Base-by-base conservation (phyloP, 1,284 basidiomycete species). In the Austroboletus novae-zelandiae region DNA sequence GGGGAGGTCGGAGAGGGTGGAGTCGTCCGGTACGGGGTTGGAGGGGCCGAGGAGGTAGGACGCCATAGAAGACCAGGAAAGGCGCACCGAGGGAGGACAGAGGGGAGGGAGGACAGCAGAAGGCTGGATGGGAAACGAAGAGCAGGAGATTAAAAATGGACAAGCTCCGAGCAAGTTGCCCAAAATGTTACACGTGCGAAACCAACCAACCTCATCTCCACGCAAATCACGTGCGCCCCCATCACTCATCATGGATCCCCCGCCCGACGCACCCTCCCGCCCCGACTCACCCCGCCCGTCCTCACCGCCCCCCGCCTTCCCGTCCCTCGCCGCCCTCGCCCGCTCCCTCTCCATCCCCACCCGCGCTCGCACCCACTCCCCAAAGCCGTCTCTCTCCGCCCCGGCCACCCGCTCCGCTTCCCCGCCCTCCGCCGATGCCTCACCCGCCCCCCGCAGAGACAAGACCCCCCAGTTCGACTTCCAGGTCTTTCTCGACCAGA, bases 401-500 rank as follows among this genome's bases (percentile, higher is more conserved):
- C 52, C 55, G 7, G 35, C 44, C 15, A 51, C 57, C 25, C 48
- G 48, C 42, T 29, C 42, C n/a, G 9, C 44, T 4, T 51, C 51
- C 0, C 49, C 55, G 5, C 48, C 25, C 9, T 13, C 18, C 4
- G 23, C 25, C 10, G 29, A 25, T 3, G 47, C 44, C 5, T 30
- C 6, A 31, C 18, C 10, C 10, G 27, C 20, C n/a, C 50, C 51
- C 4, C 41, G 23, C 51, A 59, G 51, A 29, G 63, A 61, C 13
- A 67, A 72, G 34, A 68, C 71, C 30, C 73, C 73, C 0, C 72
- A 74, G 23, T 94, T 94, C 57, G 91, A 94, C 67, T 94, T 94
- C 63, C 90, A 91, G 66, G 80, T 75, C 48, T 97, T 98, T 67
- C 71, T 97, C 56, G 91, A 94, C 64, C 93, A 98, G 70, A 90